These are phyloP conservation scores for Lumnitzera racemosa DNA, from an alignment of 345 rosid species.

Conservation along the genomic window DNA sequence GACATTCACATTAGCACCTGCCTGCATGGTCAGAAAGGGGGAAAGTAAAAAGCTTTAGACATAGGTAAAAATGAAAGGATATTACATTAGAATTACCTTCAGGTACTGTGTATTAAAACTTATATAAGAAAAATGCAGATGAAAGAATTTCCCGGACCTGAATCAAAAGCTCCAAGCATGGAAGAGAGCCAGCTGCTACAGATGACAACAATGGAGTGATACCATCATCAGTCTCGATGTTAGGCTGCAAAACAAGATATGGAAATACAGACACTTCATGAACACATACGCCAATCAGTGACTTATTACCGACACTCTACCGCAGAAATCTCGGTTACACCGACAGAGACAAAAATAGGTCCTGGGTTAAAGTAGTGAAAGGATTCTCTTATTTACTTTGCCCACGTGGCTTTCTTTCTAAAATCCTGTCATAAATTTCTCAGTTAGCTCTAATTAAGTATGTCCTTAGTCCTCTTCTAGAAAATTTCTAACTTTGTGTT, in stretches of 20 bases:
- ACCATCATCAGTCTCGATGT: conserved; percentile 78
- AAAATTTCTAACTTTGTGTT: too few relatives aligned
- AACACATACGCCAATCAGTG: background rate
- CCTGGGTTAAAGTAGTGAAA: too few relatives aligned
- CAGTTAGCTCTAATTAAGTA: too few relatives aligned
- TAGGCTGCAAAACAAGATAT: conserved; percentile 52
- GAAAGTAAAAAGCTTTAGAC: background rate
- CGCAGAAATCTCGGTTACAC: too few relatives aligned
- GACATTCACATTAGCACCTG: conserved; percentile 71
- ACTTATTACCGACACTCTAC: too few relatives aligned
- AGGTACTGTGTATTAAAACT: background rate
- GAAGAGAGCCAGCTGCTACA: conserved; percentile 81
- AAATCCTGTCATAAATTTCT: too few relatives aligned
- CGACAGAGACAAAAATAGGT: too few relatives aligned
- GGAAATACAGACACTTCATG: background rate
- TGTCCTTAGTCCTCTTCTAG: too few relatives aligned
- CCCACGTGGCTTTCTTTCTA: too few relatives aligned
- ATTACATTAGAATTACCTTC: background rate
- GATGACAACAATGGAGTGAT: conserved; percentile 81
- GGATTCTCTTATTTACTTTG: too few relatives aligned
- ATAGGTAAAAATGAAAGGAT: too few relatives aligned
- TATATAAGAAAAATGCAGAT: background rate
- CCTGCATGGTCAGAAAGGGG: conserved; percentile 32
- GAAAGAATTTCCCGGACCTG: conserved; percentile 45
- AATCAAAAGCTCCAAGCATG: conserved; percentile 64